phyloP scores from a whole-genome alignment of 2,329 filamentous ascomycete genomes.

The Biscogniauxia marginata region DNA sequence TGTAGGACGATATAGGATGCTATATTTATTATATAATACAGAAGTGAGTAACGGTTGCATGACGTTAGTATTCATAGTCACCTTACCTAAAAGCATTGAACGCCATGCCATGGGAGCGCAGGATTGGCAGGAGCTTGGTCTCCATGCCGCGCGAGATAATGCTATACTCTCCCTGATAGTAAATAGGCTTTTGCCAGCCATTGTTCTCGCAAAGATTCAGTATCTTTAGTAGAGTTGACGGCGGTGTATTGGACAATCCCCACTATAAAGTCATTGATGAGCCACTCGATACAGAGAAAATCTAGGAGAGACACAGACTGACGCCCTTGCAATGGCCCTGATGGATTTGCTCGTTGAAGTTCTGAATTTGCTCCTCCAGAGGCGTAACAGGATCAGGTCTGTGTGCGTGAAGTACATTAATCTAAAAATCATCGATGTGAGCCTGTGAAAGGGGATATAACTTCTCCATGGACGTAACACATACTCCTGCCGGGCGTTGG shows the following conservation, averaged over 20 bases:
- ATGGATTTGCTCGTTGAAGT: conserved; percentile 33
- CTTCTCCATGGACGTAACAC: not conserved
- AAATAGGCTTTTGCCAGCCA: conserved; percentile 35
- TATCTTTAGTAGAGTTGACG: conserved; percentile 30
- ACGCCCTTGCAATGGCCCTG: conserved; percentile 31
- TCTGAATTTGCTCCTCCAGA: conserved; percentile 36
- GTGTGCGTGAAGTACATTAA: conserved; percentile 39
- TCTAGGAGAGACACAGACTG: not conserved
- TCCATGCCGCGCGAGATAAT: conserved; percentile 37
- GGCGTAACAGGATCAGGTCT: conserved; percentile 33
- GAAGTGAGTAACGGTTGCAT: too few species aligned
- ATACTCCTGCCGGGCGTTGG: conserved; percentile 11
- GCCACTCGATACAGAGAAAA: not conserved
- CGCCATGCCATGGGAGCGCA: conserved; percentile 30
- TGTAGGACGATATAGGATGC: not conserved
- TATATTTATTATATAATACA: too few species aligned
- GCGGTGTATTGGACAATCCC: conserved; percentile 38
- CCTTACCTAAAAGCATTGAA: conserved; percentile 20
- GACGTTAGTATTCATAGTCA: not conserved
- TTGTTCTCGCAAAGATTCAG: conserved; percentile 34
- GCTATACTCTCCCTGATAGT: conserved; percentile 42
- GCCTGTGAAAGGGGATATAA: not conserved
- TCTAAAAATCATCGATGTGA: conserved; percentile 11
- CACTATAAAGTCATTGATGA: conserved; percentile 23
- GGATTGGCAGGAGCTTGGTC: conserved; percentile 33